Evolutionary conservation across 495 filamentous ascomycete species (phyloP).

Genomic region (Sordaria brevicollis): DNA sequence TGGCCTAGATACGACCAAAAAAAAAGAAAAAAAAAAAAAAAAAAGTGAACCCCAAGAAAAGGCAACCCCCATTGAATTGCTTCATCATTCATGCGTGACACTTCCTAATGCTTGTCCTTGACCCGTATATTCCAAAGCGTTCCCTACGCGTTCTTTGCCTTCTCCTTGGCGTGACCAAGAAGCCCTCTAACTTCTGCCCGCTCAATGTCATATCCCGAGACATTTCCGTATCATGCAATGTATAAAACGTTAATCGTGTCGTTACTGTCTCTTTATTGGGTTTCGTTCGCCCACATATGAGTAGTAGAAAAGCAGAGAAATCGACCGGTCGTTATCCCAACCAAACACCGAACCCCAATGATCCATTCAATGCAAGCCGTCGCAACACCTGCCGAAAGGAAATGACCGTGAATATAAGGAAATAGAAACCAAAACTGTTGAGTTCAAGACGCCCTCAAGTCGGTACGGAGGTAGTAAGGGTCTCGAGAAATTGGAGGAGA

Average conservation of each 20-base stretch:
- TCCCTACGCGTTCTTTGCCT: not conserved
- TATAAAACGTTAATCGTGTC: slow-evolving; percentile 2
- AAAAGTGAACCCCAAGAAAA: not conserved
- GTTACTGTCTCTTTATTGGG: slow-evolving; percentile 20
- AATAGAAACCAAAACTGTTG: not conserved
- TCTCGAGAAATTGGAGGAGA: no score
- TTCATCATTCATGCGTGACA: not conserved
- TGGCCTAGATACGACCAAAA: not conserved
- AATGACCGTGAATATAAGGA: not conserved
- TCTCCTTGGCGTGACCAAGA: not conserved
- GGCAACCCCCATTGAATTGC: not conserved
- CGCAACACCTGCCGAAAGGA: not conserved
- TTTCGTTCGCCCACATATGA: slow-evolving; percentile 11
- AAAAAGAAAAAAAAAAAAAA: not conserved
- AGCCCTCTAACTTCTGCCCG: not conserved
- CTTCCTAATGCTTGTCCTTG: not conserved
- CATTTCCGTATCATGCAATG: not conserved
- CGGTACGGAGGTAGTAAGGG: not conserved
- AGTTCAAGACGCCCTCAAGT: not conserved
- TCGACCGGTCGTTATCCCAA: not conserved
- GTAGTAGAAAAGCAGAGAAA: slow-evolving; percentile 6
- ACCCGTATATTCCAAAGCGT: not conserved
- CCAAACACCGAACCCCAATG: not conserved
- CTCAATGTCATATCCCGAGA: not conserved
- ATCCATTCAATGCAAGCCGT: not conserved